Conservation (phyloP, 176 grass and related monocot genomes). For the Musa troglodytarum region DNA sequence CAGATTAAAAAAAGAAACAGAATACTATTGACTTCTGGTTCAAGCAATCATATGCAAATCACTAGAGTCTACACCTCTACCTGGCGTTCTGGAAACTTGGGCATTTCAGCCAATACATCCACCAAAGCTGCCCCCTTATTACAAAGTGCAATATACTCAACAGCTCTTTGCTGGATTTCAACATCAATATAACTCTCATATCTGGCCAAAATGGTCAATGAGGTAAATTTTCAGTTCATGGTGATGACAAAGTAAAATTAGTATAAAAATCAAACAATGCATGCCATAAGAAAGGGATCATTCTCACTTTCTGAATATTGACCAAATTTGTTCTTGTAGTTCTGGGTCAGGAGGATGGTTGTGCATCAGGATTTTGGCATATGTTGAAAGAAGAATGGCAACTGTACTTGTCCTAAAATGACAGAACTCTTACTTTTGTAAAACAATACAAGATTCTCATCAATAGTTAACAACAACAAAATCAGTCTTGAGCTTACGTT, state of each 20-base stretch:
- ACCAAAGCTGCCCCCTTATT: slow-evolving; percentile 73
- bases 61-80: slow-evolving; percentile 19
- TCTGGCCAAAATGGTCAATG: slow-evolving; percentile 28
- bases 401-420: slow-evolving; percentile 72
- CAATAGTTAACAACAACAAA: slow-evolving; percentile 3
- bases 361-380: slow-evolving; percentile 97
- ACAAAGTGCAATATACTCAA: slow-evolving; percentile 85
- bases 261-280: slow-evolving; percentile 8
- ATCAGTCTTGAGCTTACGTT: slow-evolving; percentile 49
- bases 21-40: not conserved
- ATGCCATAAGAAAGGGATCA: not conserved
- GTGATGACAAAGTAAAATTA: not conserved
- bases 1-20: not conserved
- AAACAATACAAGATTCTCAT: not conserved
- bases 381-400: slow-evolving; percentile 92
- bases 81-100: slow-evolving; percentile 90
- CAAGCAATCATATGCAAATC: not conserved
- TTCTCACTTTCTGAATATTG: slow-evolving; percentile 82
- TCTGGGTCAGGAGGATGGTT: slow-evolving; percentile 74
- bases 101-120: slow-evolving; percentile 93
- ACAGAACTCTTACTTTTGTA: slow-evolving; percentile 16
- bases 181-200: slow-evolving; percentile 97
- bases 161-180: slow-evolving; percentile 95
- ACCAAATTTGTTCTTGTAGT: slow-evolving; percentile 82
- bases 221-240: not conserved